Evolutionary conservation across 768 basidiomycete species (phyloP).

Genomic region (Stropharia rugosoannulata): DNA sequence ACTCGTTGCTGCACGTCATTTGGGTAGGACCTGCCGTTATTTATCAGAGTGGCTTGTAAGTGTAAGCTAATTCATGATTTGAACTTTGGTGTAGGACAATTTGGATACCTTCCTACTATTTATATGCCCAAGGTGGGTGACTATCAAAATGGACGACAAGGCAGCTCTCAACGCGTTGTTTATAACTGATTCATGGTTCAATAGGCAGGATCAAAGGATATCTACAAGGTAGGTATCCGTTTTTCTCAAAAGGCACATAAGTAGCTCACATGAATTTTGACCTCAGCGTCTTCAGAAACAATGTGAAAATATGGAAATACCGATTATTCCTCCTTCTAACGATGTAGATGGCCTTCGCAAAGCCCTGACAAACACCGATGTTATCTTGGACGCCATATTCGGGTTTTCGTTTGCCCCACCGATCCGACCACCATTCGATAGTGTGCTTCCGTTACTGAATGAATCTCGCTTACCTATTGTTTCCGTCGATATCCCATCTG

Average conservation of each 20-base stretch:
- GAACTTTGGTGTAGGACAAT: slow-evolving; percentile 62
- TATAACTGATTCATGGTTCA: not conserved
- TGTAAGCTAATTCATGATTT: not conserved
- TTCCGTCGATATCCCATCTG: slow-evolving; percentile 94
- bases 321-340: slow-evolving; percentile 54
- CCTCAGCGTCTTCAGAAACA: slow-evolving; percentile 76
- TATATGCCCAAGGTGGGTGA: slow-evolving; percentile 89
- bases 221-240: slow-evolving; percentile 63
- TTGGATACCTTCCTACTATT: slow-evolving; percentile 85
- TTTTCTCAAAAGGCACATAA: not conserved
- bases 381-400: slow-evolving; percentile 94
- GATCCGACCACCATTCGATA: slow-evolving; percentile 84
- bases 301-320: slow-evolving; percentile 87
- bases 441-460: slow-evolving; percentile 64
- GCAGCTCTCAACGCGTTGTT: not conserved
- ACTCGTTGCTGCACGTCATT: slow-evolving; percentile 92
- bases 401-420: slow-evolving; percentile 97
- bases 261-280: not conserved
- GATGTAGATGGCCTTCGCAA: slow-evolving; percentile 44
- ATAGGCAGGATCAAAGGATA: slow-evolving; percentile 91
- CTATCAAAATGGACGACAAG: not conserved
- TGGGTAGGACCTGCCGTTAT: slow-evolving; percentile 44
- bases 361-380: slow-evolving; percentile 62
- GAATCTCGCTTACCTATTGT: slow-evolving; percentile 77
- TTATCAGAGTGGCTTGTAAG: not conserved